Percentiles rank a stretch among this genome's conserved stretches.
Evolutionary conservation across 805 yeast genomes (phyloP).

Genomic region (Millerozyma acaciae): DNA sequence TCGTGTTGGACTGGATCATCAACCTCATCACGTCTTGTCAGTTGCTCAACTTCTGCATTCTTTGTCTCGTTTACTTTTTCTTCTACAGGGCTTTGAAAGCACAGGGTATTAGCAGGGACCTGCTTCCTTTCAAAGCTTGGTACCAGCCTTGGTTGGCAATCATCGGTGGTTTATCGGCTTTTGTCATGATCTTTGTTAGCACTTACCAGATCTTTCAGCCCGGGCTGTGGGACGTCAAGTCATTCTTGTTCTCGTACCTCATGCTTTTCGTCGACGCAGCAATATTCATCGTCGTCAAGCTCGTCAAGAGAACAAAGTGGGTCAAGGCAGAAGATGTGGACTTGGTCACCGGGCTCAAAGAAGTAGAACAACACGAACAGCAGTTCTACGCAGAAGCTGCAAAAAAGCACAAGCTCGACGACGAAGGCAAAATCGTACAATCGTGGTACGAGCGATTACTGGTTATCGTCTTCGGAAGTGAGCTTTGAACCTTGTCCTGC

Average conservation of each 20-base stretch:
- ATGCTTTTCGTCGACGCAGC: constrained; percentile 39
- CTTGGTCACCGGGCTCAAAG: constrained; percentile 34
- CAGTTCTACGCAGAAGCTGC: constrained; percentile 18
- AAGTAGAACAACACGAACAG: constrained; percentile 37
- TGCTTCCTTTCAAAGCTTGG: constrained; percentile 17
- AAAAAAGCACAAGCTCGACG: constrained; percentile 11
- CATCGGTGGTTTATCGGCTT: constrained; percentile 24
- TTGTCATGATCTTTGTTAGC: constrained; percentile 29
- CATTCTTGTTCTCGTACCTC: constrained; percentile 42
- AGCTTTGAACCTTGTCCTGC: no score
- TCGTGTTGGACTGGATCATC: constrained; percentile 32
- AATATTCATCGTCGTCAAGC: constrained; percentile 31
- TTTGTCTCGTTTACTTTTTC: constrained; percentile 52
- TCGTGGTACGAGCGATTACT: constrained; percentile 13
- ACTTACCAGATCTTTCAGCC: constrained; percentile 40
- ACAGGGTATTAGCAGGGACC: constrained; percentile 7
- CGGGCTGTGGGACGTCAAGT: constrained; percentile 32
- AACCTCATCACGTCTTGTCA: constrained; percentile 31
- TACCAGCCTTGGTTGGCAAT: constrained; percentile 35
- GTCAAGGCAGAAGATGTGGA: constrained; percentile 31
- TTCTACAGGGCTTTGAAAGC: constrained; percentile 59
- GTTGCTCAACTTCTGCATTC: constrained; percentile 24
- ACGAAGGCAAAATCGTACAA: constrained; percentile 16
- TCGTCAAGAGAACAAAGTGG: constrained; percentile 36
- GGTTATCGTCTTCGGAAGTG: constrained; percentile 25